Percentiles rank a stretch among this genome's conserved stretches.
phyloP scores from a whole-genome alignment of 2,329 filamentous ascomycete species.

The Sporothrix euskadiensis region DNA sequence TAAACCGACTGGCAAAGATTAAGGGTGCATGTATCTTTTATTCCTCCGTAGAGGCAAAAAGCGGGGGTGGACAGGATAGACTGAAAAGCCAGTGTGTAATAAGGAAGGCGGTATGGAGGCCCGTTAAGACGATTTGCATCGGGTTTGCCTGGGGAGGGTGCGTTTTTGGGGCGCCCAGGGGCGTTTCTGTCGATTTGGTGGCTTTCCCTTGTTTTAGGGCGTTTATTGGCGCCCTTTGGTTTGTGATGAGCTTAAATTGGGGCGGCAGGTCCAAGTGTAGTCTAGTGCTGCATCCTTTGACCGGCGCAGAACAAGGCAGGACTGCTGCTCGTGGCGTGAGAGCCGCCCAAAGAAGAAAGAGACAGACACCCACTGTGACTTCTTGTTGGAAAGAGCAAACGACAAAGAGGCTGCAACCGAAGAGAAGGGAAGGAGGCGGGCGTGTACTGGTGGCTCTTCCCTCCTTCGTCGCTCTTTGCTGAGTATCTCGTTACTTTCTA shows the following conservation, averaged over 20 bases:
- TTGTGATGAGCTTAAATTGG: not conserved
- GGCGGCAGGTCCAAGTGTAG: not conserved
- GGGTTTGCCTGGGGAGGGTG: not conserved
- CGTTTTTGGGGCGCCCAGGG: not conserved
- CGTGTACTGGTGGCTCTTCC: not conserved
- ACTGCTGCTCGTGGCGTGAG: not conserved
- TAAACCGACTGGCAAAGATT: not conserved
- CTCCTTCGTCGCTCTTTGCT: not conserved
- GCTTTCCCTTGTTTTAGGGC: not conserved
- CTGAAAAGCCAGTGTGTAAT: not conserved
- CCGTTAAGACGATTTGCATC: not conserved
- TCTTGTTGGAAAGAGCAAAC: not conserved
- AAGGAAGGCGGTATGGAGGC: conserved; percentile 22
- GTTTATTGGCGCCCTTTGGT: conserved; percentile 1
- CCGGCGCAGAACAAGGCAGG: conserved; percentile 3
- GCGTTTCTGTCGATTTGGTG: not conserved
- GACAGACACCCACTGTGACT: not conserved
- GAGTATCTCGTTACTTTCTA: not conserved
- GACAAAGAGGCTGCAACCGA: not conserved
- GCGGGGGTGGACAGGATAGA: conserved; percentile 25
- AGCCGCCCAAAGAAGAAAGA: not conserved
- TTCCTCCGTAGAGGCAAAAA: conserved; percentile 23
- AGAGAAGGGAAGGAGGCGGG: not conserved
- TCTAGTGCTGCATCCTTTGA: conserved; percentile 3
- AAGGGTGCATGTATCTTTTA: not conserved